Evolutionary conservation across 495 filamentous ascomycete genomes (phyloP), one percentile per base, ranked within the genome.

Genomic region (Hyphodiscus hymeniophilus): DNA sequence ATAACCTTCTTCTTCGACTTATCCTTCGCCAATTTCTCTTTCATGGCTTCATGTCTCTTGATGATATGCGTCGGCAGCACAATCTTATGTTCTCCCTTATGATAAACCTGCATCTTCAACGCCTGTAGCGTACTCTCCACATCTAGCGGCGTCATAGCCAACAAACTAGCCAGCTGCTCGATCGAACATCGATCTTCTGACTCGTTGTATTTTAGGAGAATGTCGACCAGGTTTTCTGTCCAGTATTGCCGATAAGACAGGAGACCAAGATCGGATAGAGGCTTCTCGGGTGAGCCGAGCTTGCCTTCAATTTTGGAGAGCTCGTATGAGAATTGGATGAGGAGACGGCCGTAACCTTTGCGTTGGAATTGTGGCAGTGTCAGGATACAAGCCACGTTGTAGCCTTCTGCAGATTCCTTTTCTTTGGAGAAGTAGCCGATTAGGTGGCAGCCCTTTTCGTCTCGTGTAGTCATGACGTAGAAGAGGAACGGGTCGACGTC

Each of bases 381-480:
- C 50, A 97, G 70, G 64, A 98, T 98, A 74, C 92, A 98, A 13
- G 92, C 94, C 16, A 98, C 80, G 65, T 98, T 98, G 70, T 97
- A 98, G 17, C 85, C 87, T 43, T 97, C 92, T 1, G 88, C 88
- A 26, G 82, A 87, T 62, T 97, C 94, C 52, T 98, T 98, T 67
- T 98, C 92, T 63, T 98, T 98, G 55, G 85, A 91, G 64, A 98
- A 98, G 62, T 95, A 98, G 45, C 92, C 92, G 42, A 97, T 86
- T 0, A 98, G 73, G 60, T 97, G 92, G 61, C 83, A 91, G 8
- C 92, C 92, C 41, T 83, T 84, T 38, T 87, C 83, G 50, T 87
- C 85, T 45, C 89, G 79, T 12, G 80, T 84, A 43, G 80, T 85
- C 92, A 98, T 98, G 76, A 90, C 91, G 69, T 98, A 98, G 73